These are phyloP conservation scores for Fusarium sambucinum DNA, from an alignment of 2,329 filamentous ascomycete species.

Conservation along the genomic window DNA sequence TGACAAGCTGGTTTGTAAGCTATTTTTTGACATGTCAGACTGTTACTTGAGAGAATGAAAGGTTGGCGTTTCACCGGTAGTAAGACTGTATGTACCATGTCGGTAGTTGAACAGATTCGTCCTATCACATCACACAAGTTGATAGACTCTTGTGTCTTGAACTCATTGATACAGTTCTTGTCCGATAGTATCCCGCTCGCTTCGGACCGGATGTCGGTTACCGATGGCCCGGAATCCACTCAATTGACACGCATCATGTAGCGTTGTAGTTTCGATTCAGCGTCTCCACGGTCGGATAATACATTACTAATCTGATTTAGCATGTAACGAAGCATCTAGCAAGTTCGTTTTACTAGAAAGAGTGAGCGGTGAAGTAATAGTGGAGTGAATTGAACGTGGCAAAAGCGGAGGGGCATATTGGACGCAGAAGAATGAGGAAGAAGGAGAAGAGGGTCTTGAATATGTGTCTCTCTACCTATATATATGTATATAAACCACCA, in stretches of 20 bases:
- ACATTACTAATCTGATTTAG: constrained; percentile 33
- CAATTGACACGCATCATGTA: constrained; percentile 8
- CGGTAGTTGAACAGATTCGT: background rate
- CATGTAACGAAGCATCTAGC: constrained; percentile 33
- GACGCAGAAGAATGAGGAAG: constrained; percentile 4
- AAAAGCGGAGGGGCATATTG: constrained; percentile 9
- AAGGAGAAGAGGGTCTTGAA: background rate
- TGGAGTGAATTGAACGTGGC: constrained; percentile 1
- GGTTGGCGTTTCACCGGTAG: background rate
- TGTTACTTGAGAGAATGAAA: constrained; percentile 1
- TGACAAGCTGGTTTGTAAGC: constrained; percentile 23
- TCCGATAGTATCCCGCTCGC: background rate
- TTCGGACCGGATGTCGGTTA: constrained; percentile 24
- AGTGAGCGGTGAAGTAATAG: constrained; percentile 27
- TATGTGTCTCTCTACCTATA: constrained; percentile 30
- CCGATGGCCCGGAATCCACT: constrained; percentile 23
- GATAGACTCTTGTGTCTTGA: background rate
- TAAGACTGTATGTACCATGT: background rate
- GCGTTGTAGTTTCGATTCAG: background rate
- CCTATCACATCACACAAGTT: background rate
- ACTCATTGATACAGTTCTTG: background rate
- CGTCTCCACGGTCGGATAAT: background rate
- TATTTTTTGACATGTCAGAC: background rate
- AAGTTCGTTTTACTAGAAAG: constrained; percentile 1
- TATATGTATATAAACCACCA: constrained; percentile 3